These are phyloP conservation scores for Fragaria iinumae DNA, from an alignment of 306 rosid species.

Conservation along the genomic window DNA sequence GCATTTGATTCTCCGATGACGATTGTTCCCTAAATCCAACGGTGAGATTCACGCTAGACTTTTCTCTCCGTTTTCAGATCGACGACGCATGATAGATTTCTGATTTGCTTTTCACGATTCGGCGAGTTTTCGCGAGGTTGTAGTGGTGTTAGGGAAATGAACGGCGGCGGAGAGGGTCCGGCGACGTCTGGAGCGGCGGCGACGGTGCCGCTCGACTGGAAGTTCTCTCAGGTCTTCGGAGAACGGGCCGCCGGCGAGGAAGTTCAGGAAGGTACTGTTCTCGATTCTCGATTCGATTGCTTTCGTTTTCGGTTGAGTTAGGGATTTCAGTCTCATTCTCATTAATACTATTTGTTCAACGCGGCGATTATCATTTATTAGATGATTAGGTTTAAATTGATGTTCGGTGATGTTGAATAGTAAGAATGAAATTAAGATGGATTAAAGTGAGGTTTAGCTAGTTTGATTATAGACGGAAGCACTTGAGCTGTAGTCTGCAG, in stretches of 20 bases:
- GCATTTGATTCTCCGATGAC: conserved; percentile 25
- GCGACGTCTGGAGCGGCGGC: conserved; percentile 15
- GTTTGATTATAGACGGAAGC: conserved; percentile 1
- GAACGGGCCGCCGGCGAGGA: conserved; percentile 64
- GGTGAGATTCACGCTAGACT: conserved; percentile 21
- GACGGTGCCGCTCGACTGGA: conserved; percentile 48
- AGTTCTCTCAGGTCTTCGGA: conserved; percentile 58
- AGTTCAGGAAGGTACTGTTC: conserved; percentile 55
- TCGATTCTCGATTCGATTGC: neutral
- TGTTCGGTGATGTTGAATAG: neutral
- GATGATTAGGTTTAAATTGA: neutral
- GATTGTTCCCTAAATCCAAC: conserved; percentile 12
- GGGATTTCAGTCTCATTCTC: conserved; percentile 11
- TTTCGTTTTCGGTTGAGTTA: conserved; percentile 6
- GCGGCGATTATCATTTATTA: neutral
- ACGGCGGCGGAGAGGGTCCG: conserved; percentile 36
- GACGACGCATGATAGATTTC: conserved; percentile 36
- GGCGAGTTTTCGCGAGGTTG: neutral
- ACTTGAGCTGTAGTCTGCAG: conserved; percentile 3
- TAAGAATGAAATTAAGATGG: neutral
- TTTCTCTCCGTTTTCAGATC: conserved; percentile 32
- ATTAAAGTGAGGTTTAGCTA: neutral
- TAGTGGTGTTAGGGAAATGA: conserved; percentile 16
- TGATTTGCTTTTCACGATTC: neutral
- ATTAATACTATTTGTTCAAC: neutral